Evolutionary conservation across 116 monocot species (phyloP), one percentile per base, ranked within the genome.

Genomic region (Dioscorea cayenensis): DNA sequence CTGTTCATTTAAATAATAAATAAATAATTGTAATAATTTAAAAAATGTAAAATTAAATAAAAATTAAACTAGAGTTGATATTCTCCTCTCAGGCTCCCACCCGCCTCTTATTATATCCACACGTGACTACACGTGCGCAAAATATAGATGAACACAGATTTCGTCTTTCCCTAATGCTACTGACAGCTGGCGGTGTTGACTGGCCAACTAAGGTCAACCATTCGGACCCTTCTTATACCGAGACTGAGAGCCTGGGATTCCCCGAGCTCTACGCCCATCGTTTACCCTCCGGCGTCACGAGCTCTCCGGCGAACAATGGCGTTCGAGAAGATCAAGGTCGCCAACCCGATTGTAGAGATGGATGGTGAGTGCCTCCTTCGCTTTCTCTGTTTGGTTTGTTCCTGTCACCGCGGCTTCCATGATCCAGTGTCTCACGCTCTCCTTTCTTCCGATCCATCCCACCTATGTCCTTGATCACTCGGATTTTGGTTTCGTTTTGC

Each of bases 311-410:
- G 55, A 55, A 20, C 49, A 27, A 91, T 87, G 90, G 82, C 78
- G 75, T 81, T 82, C 73, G 78, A 87, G 72, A 91, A 87, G 87
- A 91, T 91, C 84, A 80, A 76, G 68, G 90, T 91, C 65, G 76
- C 68, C n/a, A 91, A 87, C 67, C 84, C 90, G 23, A 74, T 91
- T 72, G 90, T 91, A 67, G 90, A 91, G 78, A 91, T 91, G 90
- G 90, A 91, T 79, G 90, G 90, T 91, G 70, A 77, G 77, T 23
- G 23, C 36, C 64, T 11, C 68, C 66, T 32, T 67, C 32, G 38
- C n/a, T 69, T 69, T 79, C 50, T 36, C 37, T 65, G 20, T n/a
- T 18, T 36, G 48, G 6, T 63, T 32, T 18, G 13, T 55, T 48
- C 9, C 49, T 22, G 21, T 32, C 12, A 18, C 4, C 0, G 10